A percentile compares a stretch with the other conserved stretches of the same genome.
Evolutionary conservation across 768 basidiomycete species (phyloP).

Genomic region (Pleurotus pulmonarius): DNA sequence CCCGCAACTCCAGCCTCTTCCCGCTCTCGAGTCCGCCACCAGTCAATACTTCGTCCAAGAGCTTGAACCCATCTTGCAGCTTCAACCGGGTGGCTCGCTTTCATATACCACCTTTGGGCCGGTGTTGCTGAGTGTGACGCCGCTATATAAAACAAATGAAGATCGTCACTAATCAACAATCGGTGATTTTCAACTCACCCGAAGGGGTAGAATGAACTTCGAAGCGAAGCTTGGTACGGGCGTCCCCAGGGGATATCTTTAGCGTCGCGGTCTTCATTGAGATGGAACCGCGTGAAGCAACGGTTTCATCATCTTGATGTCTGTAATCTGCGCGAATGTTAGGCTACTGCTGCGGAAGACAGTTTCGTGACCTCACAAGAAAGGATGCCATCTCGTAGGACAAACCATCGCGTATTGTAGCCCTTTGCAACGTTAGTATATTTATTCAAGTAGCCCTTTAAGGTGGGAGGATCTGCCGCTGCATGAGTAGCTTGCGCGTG

Average conservation of each 20-base stretch:
- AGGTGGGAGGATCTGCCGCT: conserved; percentile 48
- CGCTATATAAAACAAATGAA: not conserved
- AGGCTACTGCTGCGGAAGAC: not conserved
- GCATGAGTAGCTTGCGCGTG: conserved; percentile 15
- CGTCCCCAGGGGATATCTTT: conserved; percentile 43
- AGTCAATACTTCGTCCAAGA: conserved; percentile 70
- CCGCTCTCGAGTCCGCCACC: conserved; percentile 43
- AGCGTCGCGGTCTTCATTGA: conserved; percentile 78
- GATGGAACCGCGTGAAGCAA: conserved; percentile 85
- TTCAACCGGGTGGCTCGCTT: conserved; percentile 85
- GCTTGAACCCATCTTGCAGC: conserved; percentile 84
- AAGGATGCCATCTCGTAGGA: conserved; percentile 79
- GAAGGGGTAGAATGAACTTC: conserved; percentile 69
- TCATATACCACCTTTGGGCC: conserved; percentile 77
- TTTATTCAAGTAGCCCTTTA: conserved; percentile 84
- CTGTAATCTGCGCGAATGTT: conserved; percentile 62
- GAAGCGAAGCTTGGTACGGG: conserved; percentile 60
- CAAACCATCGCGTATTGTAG: conserved; percentile 90
- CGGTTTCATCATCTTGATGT: conserved; percentile 84
- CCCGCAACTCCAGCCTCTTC: conserved; percentile 15
- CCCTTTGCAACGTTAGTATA: conserved; percentile 92
- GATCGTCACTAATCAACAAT: too few species aligned
- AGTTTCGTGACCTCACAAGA: conserved; percentile 55
- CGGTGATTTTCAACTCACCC: conserved; percentile 27
- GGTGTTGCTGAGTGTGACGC: conserved; percentile 21